These are phyloP conservation scores for Phialocephala subalpina DNA, from an alignment of 2,329 filamentous ascomycete genomes.

Conservation along the genomic window DNA sequence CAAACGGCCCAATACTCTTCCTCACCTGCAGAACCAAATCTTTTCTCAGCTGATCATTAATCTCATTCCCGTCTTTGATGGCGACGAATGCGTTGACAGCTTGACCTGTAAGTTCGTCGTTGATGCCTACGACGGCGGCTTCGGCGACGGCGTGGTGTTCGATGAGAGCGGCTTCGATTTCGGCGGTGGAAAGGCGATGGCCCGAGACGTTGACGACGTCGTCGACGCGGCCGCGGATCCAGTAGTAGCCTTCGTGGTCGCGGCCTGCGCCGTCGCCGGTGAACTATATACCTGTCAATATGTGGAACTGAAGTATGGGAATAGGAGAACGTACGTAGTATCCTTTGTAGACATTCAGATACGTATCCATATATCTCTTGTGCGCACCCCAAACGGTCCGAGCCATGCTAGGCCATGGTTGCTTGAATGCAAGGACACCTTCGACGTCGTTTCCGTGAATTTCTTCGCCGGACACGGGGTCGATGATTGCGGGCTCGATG, in stretches of 20 bases:
- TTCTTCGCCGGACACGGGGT: constrained; percentile 93
- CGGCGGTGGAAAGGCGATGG: constrained; percentile 93
- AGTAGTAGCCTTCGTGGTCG: constrained; percentile 99
- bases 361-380: constrained; percentile 99
- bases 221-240: constrained; percentile 98
- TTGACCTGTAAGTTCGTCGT: constrained; percentile 94
- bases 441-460: constrained; percentile 88
- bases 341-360: constrained; percentile 96
- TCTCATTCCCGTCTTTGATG: constrained; percentile 84
- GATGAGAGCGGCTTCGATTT: constrained; percentile 96
- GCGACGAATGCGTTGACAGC: constrained; percentile 97
- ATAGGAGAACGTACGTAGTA: constrained; percentile 82
- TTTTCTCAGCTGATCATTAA: constrained; percentile 84
- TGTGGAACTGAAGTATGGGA: not conserved
- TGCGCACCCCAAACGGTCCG: constrained; percentile 97
- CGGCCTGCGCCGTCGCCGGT: constrained; percentile 93
- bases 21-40: constrained; percentile 55
- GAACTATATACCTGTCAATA: constrained; percentile 63
- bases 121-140: constrained; percentile 91
- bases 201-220: constrained; percentile 98
- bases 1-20: constrained; percentile 84
- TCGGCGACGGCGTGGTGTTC: constrained; percentile 92
- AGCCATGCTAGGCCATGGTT: constrained; percentile 98
- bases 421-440: constrained; percentile 91
- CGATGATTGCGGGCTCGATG: constrained; percentile 96